phyloP scores from a whole-genome alignment of 2,329 filamentous ascomycete genomes.

The Fusarium humuli region DNA sequence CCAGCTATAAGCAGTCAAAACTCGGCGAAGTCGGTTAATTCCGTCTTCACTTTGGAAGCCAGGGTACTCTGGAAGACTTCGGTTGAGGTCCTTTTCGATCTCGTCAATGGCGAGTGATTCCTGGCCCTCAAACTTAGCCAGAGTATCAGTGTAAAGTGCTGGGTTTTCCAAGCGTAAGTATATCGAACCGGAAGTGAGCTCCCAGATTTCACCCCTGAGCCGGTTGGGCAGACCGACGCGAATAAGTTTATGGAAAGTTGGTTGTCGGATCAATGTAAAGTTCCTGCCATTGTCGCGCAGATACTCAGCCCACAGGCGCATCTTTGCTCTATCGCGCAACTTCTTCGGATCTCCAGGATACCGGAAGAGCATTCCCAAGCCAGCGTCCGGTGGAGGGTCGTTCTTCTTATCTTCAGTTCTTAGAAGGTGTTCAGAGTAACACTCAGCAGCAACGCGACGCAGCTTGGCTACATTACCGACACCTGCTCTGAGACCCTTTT shows the following conservation, averaged over 20 bases:
- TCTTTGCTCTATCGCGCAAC: constrained; percentile 93
- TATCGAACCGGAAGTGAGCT: constrained; percentile 90
- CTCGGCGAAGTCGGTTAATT: constrained; percentile 87
- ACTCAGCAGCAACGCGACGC: constrained; percentile 81
- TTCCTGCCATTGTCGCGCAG: constrained; percentile 95
- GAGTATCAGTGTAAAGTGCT: constrained; percentile 83
- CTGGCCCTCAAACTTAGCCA: constrained; percentile 83
- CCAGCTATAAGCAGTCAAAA: constrained; percentile 98
- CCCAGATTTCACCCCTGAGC: constrained; percentile 94
- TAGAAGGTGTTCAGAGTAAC: constrained; percentile 89
- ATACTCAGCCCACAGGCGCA: constrained; percentile 97
- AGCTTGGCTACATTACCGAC: constrained; percentile 90
- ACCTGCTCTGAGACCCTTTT: constrained; percentile 86
- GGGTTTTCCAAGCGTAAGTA: constrained; percentile 90
- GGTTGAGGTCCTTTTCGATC: constrained; percentile 98
- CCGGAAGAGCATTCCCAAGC: constrained; percentile 89
- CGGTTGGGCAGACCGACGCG: constrained; percentile 94
- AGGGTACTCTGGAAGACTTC: constrained; percentile 95
- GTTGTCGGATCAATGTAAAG: constrained; percentile 90
- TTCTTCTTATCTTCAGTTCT: constrained; percentile 72
- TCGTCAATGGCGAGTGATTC: constrained; percentile 97
- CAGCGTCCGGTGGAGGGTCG: constrained; percentile 79
- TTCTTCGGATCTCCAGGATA: constrained; percentile 97
- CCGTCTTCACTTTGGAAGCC: constrained; percentile 97
- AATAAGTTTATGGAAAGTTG: constrained; percentile 97